These are phyloP conservation scores for Orbilia oligospora DNA, from an alignment of 2,329 filamentous ascomycete genomes.

Conservation along the genomic window DNA sequence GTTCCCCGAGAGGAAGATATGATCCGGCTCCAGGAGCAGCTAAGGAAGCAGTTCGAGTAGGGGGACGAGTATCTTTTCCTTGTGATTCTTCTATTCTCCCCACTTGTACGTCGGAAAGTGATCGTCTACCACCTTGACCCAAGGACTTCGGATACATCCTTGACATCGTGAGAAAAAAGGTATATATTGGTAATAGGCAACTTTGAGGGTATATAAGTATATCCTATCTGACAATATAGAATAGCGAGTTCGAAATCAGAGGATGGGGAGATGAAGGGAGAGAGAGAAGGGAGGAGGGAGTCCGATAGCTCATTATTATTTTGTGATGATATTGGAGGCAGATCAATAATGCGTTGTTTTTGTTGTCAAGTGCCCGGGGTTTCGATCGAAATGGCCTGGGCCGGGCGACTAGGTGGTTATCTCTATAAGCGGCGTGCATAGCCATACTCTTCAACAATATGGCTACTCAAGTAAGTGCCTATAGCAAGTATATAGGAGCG, in stretches of 20 bases:
- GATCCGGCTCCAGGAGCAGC: not conserved
- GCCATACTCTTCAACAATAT: not conserved
- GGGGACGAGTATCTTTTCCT: not conserved
- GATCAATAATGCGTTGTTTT: constrained; percentile 28
- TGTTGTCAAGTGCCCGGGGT: constrained; percentile 6
- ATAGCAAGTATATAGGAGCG: too few species aligned
- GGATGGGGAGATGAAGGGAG: not conserved
- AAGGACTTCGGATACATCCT: not conserved
- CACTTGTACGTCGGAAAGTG: constrained; percentile 24
- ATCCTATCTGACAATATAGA: not conserved
- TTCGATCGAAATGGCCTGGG: too few species aligned
- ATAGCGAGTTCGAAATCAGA: not conserved
- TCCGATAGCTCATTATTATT: not conserved
- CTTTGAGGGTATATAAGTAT: not conserved
- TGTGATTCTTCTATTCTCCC: not conserved
- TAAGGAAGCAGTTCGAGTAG: constrained; percentile 26
- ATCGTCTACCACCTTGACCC: constrained; percentile 20
- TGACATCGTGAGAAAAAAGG: constrained; percentile 14
- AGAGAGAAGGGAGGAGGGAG: not conserved
- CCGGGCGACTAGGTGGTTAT: too few species aligned
- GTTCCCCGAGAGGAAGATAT: not conserved
- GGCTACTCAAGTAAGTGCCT: too few species aligned
- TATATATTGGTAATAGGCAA: not conserved
- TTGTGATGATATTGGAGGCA: not conserved
- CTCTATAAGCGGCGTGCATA: too few species aligned